These are phyloP conservation scores for Penicillium paxilli DNA, from an alignment of 495 filamentous ascomycete species.

Conservation along the genomic window DNA sequence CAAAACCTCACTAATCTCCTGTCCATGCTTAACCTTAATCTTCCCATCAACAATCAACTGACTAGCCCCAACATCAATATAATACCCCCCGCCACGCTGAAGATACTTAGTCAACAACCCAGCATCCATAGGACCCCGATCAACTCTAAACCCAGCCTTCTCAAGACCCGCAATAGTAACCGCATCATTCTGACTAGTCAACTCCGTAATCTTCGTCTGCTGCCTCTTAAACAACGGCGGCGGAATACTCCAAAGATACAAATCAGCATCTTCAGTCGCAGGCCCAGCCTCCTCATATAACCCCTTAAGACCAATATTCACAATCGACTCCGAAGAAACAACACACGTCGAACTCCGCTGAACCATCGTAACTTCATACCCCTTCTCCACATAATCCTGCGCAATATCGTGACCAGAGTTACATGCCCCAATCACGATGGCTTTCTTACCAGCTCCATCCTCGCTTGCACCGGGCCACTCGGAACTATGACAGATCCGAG, in stretches of 20 bases:
- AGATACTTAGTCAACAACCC: slow-evolving; percentile 77
- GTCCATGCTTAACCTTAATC: slow-evolving; percentile 72
- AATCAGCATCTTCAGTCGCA: slow-evolving; percentile 61
- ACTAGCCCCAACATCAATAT: slow-evolving; percentile 73
- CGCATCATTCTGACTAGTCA: slow-evolving; percentile 47
- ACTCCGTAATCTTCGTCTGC: slow-evolving; percentile 52
- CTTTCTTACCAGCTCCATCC: slow-evolving; percentile 58
- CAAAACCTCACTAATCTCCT: slow-evolving; percentile 61
- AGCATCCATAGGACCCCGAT: slow-evolving; percentile 62
- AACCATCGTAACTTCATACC: slow-evolving; percentile 81
- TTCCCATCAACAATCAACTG: slow-evolving; percentile 74
- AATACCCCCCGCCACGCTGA: slow-evolving; percentile 75
- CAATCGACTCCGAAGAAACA: slow-evolving; percentile 54
- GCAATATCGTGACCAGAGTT: slow-evolving; percentile 84
- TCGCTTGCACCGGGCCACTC: slow-evolving; percentile 61
- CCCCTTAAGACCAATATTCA: slow-evolving; percentile 53
- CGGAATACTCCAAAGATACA: slow-evolving; percentile 56
- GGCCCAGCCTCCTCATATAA: slow-evolving; percentile 63
- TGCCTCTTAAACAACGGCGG: slow-evolving; percentile 57
- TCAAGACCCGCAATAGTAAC: slow-evolving; percentile 58
- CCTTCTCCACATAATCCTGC: slow-evolving; percentile 78
- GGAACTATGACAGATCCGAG: slow-evolving; percentile 65
- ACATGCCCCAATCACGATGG: slow-evolving; percentile 74
- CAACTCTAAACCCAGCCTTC: slow-evolving; percentile 67
- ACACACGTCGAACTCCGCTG: slow-evolving; percentile 78